Percentiles rank a stretch among this genome's conserved stretches.
These are phyloP conservation scores for Pseudogymnoascus sp. DNA, from an alignment of 2,329 filamentous ascomycete species.

Conservation along the genomic window DNA sequence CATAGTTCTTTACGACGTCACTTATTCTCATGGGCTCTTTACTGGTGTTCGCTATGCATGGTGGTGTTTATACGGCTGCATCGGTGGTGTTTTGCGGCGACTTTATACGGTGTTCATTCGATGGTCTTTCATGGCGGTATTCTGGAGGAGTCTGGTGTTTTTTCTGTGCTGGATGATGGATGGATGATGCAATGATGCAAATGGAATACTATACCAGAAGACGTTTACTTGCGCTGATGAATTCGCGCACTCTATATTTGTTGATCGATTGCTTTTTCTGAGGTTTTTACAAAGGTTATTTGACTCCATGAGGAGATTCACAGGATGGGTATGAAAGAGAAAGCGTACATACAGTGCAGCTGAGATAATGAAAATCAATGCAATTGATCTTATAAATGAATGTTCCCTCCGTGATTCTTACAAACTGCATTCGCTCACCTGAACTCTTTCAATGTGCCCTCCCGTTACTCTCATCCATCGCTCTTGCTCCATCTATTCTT, in stretches of 20 bases:
- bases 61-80: not conserved
- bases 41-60: not conserved
- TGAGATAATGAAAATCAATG: not conserved
- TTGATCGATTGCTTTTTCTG: not conserved
- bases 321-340: not conserved
- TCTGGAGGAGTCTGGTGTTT: slow-evolving; percentile 1
- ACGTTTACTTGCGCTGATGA: not conserved
- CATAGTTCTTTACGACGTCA: not conserved
- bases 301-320: not conserved
- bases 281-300: not conserved
- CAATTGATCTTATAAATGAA: not conserved
- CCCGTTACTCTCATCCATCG: not conserved
- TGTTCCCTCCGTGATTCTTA: not conserved
- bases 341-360: not conserved
- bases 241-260: not conserved
- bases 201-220: not conserved
- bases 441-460: not conserved
- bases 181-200: not conserved
- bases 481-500: not conserved
- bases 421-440: not conserved
- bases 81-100: not conserved
- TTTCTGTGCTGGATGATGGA: slow-evolving; percentile 2
- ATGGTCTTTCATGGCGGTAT: not conserved
- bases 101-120: slow-evolving; percentile 2
- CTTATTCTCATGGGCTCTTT: not conserved